These are phyloP conservation scores for Blastobotrys indianensis DNA, from an alignment of 1,139 yeast genomes.

Conservation along the genomic window DNA sequence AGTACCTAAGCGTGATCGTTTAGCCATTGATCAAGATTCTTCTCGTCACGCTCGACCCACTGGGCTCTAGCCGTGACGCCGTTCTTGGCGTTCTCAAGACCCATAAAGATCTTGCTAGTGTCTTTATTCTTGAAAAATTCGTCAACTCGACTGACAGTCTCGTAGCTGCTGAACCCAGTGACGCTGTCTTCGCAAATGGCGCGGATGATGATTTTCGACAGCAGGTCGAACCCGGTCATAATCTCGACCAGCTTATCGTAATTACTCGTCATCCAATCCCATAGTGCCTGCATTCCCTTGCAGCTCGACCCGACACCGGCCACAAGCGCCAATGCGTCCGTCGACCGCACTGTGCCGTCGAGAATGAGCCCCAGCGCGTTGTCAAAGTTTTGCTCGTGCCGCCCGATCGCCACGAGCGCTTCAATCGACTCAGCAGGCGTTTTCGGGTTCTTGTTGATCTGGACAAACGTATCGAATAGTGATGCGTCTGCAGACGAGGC, in stretches of 20 bases:
- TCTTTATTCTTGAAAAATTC: conserved; percentile 51
- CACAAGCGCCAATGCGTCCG: conserved; percentile 60
- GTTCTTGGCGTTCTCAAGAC: conserved; percentile 30
- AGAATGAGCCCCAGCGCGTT: conserved; percentile 38
- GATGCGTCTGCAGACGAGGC: conserved; percentile 41
- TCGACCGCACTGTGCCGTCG: conserved; percentile 62
- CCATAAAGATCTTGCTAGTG: conserved; percentile 37
- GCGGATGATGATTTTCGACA: not conserved
- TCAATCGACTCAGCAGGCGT: conserved; percentile 46
- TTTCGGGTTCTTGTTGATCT: conserved; percentile 39
- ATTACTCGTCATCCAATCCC: conserved; percentile 51
- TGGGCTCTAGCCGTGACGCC: conserved; percentile 23
- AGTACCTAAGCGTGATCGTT: too few relatives aligned
- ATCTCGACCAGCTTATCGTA: conserved; percentile 43
- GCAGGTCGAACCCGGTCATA: not conserved
- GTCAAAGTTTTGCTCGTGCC: conserved; percentile 47
- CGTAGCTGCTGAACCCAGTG: conserved; percentile 53
- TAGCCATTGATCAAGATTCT: conserved; percentile 32
- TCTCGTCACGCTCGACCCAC: conserved; percentile 30
- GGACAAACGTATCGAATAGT: conserved; percentile 27
- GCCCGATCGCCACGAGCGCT: conserved; percentile 55
- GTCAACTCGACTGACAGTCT: conserved; percentile 42
- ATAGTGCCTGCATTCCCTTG: conserved; percentile 43
- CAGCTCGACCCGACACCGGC: conserved; percentile 49
- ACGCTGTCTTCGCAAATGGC: conserved; percentile 41